Conservation (phyloP, 2,329 filamentous ascomycete genomes). For the Epichloe bromicola region DNA sequence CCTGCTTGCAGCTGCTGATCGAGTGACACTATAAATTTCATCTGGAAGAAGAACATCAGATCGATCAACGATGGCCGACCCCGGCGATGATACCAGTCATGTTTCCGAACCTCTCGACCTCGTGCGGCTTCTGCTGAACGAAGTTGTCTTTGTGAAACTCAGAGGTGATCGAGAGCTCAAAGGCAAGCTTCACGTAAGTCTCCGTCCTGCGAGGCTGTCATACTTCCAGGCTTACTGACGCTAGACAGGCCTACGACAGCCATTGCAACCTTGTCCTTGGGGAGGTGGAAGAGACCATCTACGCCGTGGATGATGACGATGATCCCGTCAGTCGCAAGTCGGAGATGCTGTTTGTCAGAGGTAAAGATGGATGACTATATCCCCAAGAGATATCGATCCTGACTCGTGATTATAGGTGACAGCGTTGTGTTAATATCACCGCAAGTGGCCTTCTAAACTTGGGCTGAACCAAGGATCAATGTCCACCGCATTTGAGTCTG, state of each 20-base stretch:
- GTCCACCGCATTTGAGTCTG: not conserved
- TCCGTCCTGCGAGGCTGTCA: not conserved
- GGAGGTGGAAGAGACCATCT: slow-evolving; percentile 95
- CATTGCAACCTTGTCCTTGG: slow-evolving; percentile 96
- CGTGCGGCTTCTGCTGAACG: slow-evolving; percentile 85
- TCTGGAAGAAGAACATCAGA: too few species aligned
- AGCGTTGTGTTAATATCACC: slow-evolving; percentile 62
- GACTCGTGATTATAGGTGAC: slow-evolving; percentile 37
- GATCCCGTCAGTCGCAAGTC: slow-evolving; percentile 95
- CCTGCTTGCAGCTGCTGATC: not conserved
- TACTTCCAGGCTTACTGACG: not conserved
- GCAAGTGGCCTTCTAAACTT: slow-evolving; percentile 31
- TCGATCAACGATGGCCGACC: slow-evolving; percentile 60
- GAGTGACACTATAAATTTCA: not conserved
- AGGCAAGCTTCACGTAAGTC: slow-evolving; percentile 71
- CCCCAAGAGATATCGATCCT: not conserved
- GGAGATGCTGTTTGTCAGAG: slow-evolving; percentile 97
- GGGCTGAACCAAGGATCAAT: not conserved
- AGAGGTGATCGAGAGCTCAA: slow-evolving; percentile 91
- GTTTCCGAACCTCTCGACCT: slow-evolving; percentile 91
- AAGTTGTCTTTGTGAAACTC: slow-evolving; percentile 94
- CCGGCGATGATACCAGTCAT: slow-evolving; percentile 56
- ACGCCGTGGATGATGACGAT: slow-evolving; percentile 80
- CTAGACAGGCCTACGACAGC: slow-evolving; percentile 78
- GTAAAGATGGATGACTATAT: slow-evolving; percentile 34